Conservation (phyloP, 305 asterid genomes). For the Fraxinus sp. region DNA sequence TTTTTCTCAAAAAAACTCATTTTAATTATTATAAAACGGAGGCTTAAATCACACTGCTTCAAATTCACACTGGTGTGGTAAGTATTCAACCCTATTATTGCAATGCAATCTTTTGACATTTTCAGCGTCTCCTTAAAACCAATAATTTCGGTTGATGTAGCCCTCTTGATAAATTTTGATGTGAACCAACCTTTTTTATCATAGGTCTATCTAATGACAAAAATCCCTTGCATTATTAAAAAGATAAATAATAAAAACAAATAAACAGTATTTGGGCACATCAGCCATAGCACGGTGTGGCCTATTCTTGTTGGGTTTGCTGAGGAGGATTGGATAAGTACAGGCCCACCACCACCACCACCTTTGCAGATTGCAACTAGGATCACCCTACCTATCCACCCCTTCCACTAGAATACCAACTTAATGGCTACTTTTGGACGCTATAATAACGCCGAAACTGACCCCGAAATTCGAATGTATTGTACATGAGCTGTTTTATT, state of each 20-base stretch:
- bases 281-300: neutral
- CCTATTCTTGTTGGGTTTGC: neutral
- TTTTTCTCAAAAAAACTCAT: too few relatives aligned
- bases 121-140: neutral
- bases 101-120: neutral
- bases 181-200: neutral
- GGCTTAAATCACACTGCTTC: neutral
- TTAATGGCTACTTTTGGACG: too few relatives aligned
- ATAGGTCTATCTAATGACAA: neutral
- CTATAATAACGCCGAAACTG: too few relatives aligned
- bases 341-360: neutral
- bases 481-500: too few relatives aligned
- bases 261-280: neutral
- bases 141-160: neutral
- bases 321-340: slow-evolving; percentile 24
- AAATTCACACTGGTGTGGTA: neutral
- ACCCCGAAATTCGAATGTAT: too few relatives aligned
- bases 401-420: neutral
- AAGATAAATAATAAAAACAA: neutral
- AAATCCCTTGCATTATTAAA: neutral
- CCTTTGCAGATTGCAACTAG: neutral
- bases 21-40: too few relatives aligned
- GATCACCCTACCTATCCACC: neutral
- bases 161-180: neutral
- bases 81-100: neutral